These are phyloP conservation scores for Arachnopeziza araneosa DNA, from an alignment of 2,329 filamentous ascomycete genomes.

Conservation along the genomic window DNA sequence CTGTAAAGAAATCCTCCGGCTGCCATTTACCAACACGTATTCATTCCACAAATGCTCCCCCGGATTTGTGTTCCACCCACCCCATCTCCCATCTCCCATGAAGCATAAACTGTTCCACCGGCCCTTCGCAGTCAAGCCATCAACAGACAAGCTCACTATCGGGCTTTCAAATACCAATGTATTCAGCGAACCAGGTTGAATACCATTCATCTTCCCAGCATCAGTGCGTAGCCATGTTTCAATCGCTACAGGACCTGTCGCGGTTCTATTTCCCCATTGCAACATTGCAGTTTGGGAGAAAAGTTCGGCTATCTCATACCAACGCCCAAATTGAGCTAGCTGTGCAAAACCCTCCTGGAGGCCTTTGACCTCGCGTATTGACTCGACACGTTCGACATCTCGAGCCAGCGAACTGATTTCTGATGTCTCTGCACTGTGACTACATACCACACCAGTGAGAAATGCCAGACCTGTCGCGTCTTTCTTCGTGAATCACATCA, in stretches of 20 bases:
- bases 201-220: slow-evolving; percentile 7
- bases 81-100: slow-evolving; percentile 5
- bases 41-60: slow-evolving; percentile 5
- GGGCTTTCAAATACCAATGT: slow-evolving; percentile 2
- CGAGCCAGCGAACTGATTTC: background rate
- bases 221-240: slow-evolving; percentile 3
- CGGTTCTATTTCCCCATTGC: background rate
- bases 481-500: background rate
- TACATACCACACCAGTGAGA: background rate
- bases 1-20: slow-evolving; percentile 1
- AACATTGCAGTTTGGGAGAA: slow-evolving; percentile 1
- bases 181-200: slow-evolving; percentile 1
- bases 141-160: slow-evolving; percentile 1
- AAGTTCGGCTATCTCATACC: background rate
- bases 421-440: background rate
- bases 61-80: slow-evolving; percentile 1
- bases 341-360: background rate
- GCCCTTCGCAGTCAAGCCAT: slow-evolving; percentile 2
- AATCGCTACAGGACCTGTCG: background rate
- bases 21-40: background rate
- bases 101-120: slow-evolving; percentile 6
- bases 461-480: background rate
- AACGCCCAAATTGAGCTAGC: slow-evolving; percentile 5
- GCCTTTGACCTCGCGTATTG: slow-evolving; percentile 6
- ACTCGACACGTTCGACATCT: slow-evolving; percentile 1